Evolutionary conservation across 495 filamentous ascomycete genomes (phyloP).

Genomic region (Symbiotaphrina buchneri): DNA sequence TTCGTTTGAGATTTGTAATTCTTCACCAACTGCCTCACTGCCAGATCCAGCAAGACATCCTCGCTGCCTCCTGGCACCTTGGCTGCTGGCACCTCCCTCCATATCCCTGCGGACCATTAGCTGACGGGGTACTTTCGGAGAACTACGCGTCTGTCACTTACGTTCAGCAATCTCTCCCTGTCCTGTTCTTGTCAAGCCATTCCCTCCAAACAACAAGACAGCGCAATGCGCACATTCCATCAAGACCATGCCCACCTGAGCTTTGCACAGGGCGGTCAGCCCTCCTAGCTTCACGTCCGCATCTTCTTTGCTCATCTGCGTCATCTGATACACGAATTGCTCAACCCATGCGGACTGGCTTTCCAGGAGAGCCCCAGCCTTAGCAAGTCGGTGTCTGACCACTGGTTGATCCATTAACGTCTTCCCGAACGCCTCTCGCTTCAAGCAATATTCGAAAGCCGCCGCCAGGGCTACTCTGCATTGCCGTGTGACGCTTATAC

Average conservation of each 20-base stretch:
- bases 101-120: slow-evolving; percentile 22
- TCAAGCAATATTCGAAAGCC: slow-evolving; percentile 45
- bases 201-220: slow-evolving; percentile 49
- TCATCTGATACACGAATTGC: slow-evolving; percentile 49
- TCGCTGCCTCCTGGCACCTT: slow-evolving; percentile 51
- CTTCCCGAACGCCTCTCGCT: slow-evolving; percentile 57
- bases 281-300: slow-evolving; percentile 45
- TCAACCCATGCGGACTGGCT: slow-evolving; percentile 54
- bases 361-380: slow-evolving; percentile 44
- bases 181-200: slow-evolving; percentile 44
- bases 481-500: slow-evolving; percentile 35
- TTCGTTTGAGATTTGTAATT: slow-evolving; percentile 41
- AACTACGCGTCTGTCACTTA: slow-evolving; percentile 10
- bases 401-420: slow-evolving; percentile 51
- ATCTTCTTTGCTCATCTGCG: slow-evolving; percentile 33
- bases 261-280: slow-evolving; percentile 46
- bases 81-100: slow-evolving; percentile 37
- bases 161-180: slow-evolving; percentile 50
- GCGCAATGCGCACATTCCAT: slow-evolving; percentile 47
- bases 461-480: slow-evolving; percentile 38
- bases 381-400: slow-evolving; percentile 47
- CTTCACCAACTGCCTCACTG: slow-evolving; percentile 49
- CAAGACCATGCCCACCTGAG: slow-evolving; percentile 43
- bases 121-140: not conserved
- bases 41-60: slow-evolving; percentile 53